Evolutionary conservation across 129 eudicot genomes (phyloP).

Genomic region (Artemisia argyi): DNA sequence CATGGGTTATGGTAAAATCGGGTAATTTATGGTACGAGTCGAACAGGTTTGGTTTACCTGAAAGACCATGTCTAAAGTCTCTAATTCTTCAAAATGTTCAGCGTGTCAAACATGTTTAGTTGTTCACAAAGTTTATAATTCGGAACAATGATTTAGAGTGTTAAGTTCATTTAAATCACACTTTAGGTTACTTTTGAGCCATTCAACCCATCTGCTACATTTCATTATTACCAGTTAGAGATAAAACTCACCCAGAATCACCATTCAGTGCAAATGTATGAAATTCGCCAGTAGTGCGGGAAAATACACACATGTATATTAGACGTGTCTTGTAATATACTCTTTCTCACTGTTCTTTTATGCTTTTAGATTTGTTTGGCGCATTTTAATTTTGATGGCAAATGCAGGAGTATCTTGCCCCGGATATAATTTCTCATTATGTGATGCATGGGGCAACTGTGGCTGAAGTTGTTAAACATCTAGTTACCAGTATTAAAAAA

Average conservation of each 20-base stretch:
- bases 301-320: neutral
- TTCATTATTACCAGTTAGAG: neutral
- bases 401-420: conserved; percentile 77
- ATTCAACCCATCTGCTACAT: neutral
- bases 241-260: neutral
- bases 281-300: neutral
- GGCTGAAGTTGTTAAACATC: conserved; percentile 77
- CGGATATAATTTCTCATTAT: conserved; percentile 81
- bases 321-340: neutral
- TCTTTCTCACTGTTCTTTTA: neutral
- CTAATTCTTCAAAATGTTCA: neutral
- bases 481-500: conserved; percentile 47
- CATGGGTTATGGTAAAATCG: neutral
- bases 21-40: neutral
- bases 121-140: neutral
- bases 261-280: neutral
- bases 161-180: neutral
- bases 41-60: neutral
- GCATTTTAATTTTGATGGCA: conserved; percentile 1
- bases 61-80: neutral
- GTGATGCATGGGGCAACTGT: conserved; percentile 76
- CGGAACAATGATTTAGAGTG: neutral
- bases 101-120: neutral
- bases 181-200: neutral
- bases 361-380: conserved; percentile 5